Percentiles rank a stretch among this genome's conserved stretches.
These are phyloP conservation scores for Pythium grandisporangium DNA, from an alignment of 352 stramenopile genomes.

Conservation along the genomic window DNA sequence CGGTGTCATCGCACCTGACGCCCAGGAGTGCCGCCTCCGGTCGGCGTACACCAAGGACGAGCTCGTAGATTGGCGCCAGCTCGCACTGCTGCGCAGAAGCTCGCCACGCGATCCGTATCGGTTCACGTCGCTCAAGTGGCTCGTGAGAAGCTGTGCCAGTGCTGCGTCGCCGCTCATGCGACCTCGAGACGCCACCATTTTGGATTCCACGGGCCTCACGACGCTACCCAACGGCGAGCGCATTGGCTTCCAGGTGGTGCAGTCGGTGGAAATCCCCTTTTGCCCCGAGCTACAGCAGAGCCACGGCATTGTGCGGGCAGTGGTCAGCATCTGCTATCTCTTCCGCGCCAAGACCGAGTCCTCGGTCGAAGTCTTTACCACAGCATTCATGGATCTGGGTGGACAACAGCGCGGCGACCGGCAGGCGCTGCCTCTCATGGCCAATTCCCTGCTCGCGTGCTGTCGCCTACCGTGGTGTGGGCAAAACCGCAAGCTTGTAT, in stretches of 20 bases:
- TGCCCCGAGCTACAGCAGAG: constrained; percentile 9
- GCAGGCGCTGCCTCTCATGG: constrained; percentile 27
- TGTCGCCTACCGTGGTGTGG: constrained; percentile 51
- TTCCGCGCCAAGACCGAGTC: constrained; percentile 36
- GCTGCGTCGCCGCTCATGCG: constrained; percentile 14
- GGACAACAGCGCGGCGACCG: constrained; percentile 29
- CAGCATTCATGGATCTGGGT: constrained; percentile 30
- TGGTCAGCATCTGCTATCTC: constrained; percentile 22
- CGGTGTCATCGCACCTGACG: constrained; percentile 27
- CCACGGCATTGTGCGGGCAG: constrained; percentile 8
- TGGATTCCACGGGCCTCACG: constrained; percentile 24
- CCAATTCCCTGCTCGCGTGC: constrained; percentile 38
- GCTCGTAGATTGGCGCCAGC: constrained; percentile 21
- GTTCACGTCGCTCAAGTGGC: constrained; percentile 40
- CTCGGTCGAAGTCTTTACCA: constrained; percentile 57
- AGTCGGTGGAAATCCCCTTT: constrained; percentile 20
- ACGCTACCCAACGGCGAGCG: constrained; percentile 11
- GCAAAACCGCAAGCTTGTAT: constrained; percentile 64
- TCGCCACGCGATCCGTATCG: constrained; percentile 25
- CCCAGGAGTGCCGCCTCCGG: constrained; percentile 21
- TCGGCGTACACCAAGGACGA: constrained; percentile 22
- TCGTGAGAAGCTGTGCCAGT: constrained; percentile 8
- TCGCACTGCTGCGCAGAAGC: constrained; percentile 15
- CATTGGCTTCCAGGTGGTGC: constrained; percentile 22
- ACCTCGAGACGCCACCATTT: constrained; percentile 20